These are phyloP conservation scores for Monilinia aucupariae DNA, from an alignment of 2,329 filamentous ascomycete genomes.

Conservation along the genomic window DNA sequence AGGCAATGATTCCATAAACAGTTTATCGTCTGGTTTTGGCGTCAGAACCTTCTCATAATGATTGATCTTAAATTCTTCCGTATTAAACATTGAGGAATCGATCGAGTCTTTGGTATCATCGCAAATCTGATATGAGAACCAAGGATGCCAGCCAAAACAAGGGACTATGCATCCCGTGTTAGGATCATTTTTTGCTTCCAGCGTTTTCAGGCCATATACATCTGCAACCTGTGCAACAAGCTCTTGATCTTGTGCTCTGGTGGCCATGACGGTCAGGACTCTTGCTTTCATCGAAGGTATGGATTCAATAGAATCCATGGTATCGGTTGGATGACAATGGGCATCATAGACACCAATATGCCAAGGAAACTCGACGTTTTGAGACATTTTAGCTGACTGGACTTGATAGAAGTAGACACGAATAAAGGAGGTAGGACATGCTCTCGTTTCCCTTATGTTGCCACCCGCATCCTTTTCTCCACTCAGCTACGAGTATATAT, in stretches of 20 bases:
- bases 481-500: too few relatives aligned
- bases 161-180: constrained; percentile 50
- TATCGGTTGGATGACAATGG: constrained; percentile 81
- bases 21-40: constrained; percentile 45
- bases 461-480: too few relatives aligned
- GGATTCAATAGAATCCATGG: constrained; percentile 53
- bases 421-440: background rate
- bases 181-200: constrained; percentile 29
- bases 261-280: constrained; percentile 70
- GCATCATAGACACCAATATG: constrained; percentile 67
- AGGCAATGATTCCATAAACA: constrained; percentile 48
- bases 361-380: constrained; percentile 53
- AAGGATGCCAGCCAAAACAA: constrained; percentile 83
- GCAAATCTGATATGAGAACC: constrained; percentile 76
- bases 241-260: constrained; percentile 67
- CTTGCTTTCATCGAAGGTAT: constrained; percentile 62
- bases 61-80: constrained; percentile 39
- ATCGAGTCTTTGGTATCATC: constrained; percentile 44
- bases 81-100: constrained; percentile 8
- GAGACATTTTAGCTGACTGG: background rate
- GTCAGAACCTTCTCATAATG: constrained; percentile 66
- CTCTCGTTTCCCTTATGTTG: background rate
- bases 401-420: background rate
- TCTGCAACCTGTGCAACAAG: constrained; percentile 61
- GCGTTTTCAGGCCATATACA: constrained; percentile 43